phyloP scores from a whole-genome alignment of 306 rosid species.

The Castanea sativa region DNA sequence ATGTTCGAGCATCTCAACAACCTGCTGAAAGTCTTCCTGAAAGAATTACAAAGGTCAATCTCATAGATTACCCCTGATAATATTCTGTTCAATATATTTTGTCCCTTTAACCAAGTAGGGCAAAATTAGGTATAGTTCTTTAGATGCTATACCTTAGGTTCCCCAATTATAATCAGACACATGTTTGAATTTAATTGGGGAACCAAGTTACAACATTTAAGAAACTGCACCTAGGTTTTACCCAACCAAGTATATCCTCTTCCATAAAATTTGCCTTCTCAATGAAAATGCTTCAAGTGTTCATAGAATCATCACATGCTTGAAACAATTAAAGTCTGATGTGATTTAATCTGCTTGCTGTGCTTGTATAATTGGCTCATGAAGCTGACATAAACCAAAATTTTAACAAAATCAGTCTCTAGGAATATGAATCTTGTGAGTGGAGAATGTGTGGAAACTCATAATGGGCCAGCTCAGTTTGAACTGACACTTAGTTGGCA shows the following conservation, averaged over 20 bases:
- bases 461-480: not conserved
- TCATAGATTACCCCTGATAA: conserved; percentile 12
- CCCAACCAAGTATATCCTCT: not conserved
- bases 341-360: not conserved
- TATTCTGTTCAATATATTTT: not conserved
- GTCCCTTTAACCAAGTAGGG: not conserved
- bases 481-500: not conserved
- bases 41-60: conserved; percentile 57
- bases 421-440: not conserved
- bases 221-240: no score
- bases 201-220: no score
- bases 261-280: not conserved
- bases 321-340: not conserved
- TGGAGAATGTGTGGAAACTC: not conserved
- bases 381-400: not conserved
- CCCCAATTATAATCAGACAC: no score
- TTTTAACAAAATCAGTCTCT: not conserved
- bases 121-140: no score
- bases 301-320: not conserved
- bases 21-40: conserved; percentile 63
- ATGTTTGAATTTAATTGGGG: no score
- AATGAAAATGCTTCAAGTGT: not conserved
- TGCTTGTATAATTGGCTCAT: not conserved
- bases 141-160: no score
- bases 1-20: conserved; percentile 79